A percentile compares a stretch with the other conserved stretches of the same genome.
These are phyloP conservation scores for Chaetoceros tenuissimus DNA, from an alignment of 108 stramenopile species.

Conservation along the genomic window DNA sequence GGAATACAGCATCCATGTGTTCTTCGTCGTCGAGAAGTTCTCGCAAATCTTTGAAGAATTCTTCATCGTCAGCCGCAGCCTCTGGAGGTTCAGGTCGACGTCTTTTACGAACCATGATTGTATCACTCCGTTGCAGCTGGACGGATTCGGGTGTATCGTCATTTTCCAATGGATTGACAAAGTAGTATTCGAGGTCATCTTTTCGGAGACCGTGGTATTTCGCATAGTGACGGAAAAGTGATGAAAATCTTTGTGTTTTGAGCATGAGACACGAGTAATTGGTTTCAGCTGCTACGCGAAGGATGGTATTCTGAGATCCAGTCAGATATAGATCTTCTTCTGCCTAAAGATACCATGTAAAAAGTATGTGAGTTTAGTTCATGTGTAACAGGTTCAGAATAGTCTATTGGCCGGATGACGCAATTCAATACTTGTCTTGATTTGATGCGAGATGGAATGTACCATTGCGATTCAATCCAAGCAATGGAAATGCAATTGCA, in stretches of 20 bases:
- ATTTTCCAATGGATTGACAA: conserved; percentile 89
- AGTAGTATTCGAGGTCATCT: conserved; percentile 94
- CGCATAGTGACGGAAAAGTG: conserved; percentile 96
- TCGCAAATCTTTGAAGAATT: conserved; percentile 83
- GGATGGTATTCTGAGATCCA: conserved; percentile 83
- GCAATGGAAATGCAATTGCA: no score
- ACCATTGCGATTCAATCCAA: no score
- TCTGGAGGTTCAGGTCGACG: conserved; percentile 68
- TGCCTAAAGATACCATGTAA: conserved; percentile 31
- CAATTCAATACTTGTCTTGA: no score
- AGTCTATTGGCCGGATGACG: no score
- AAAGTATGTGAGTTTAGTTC: no score
- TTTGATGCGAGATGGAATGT: no score
- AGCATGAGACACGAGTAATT: conserved; percentile 96
- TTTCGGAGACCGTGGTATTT: conserved; percentile 97
- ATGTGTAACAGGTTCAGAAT: no score
- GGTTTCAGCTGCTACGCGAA: conserved; percentile 84
- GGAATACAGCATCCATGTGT: conserved; percentile 78
- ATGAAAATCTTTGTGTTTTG: conserved; percentile 92
- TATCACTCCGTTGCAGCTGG: conserved; percentile 84
- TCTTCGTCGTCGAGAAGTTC: conserved; percentile 81
- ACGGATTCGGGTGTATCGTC: conserved; percentile 89
- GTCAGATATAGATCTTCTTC: conserved; percentile 88
- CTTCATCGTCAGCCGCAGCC: conserved; percentile 77
- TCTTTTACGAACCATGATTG: conserved; percentile 87